Base-by-base conservation (phyloP, 768 basidiomycete species). In the Boletus barrowsii region DNA sequence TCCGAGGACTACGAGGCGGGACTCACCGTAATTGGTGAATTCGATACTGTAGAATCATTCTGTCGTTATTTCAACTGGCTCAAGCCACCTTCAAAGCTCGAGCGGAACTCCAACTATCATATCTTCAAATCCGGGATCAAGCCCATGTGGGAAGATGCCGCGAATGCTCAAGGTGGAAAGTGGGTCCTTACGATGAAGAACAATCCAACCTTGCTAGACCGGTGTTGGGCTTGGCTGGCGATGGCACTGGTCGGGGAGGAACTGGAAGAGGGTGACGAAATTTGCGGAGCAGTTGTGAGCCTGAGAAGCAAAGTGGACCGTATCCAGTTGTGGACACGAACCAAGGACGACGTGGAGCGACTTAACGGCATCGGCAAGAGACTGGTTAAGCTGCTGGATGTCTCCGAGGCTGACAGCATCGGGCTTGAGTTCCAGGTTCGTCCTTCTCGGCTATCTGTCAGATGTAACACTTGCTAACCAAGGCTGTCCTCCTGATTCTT, bases 141-240 rank as follows among this genome's bases (percentile, higher is more conserved):
- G 67, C 92, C 92, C 14, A 96, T 97, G 94, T 97, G 93, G 93
- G 94, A 96, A 74, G 94, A 96, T 68, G 82, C 83, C 30, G 90
- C 92, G 50, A 97, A 97, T 65, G 88, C 90, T 24, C 81, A 87
- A 49, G 94, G 94, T 18, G 94, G 94, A 35, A 95, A 94, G 74
- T 97, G 94, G 94, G 92, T 94, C 18, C 71, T 98, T 53, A 92
- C 92, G 63, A 92, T 96, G 87, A 88, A 88, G 76, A 86, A 87
- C 62, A 89, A 87, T 59, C 84, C 90, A 4, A 71, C 72, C 44
- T 68, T 93, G 62, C 75, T 96, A 47, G 93, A 97, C 75, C 79
- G 88, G 36, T 91, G 87, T 69, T 97, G 94, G 93, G 79, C 79
- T 44, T 93, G 91, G 84, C 76, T 96, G 18, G 85, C 89, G 32